A percentile compares a stretch with the other conserved stretches of the same genome.
phyloP scores from a whole-genome alignment of 345 rosid genomes.

The Cardiospermum halicacabum region DNA sequence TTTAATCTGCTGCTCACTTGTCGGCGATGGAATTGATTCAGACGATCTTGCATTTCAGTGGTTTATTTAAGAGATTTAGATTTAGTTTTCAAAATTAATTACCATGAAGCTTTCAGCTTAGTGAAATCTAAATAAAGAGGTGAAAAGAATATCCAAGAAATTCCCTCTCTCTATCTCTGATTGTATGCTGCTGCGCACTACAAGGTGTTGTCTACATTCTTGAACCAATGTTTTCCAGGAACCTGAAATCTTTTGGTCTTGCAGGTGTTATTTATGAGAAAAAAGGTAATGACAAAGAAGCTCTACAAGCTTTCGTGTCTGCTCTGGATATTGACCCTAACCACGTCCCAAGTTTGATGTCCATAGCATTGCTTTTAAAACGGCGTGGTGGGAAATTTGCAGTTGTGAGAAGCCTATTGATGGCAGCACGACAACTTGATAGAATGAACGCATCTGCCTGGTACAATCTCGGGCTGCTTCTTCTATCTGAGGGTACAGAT shows the following conservation, averaged over 20 bases:
- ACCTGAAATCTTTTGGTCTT: neutral
- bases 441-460: slow-evolving; percentile 62
- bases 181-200: neutral
- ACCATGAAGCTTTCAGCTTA: neutral
- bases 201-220: neutral
- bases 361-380: slow-evolving; percentile 50
- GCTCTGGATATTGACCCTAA: slow-evolving; percentile 58
- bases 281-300: slow-evolving; percentile 55
- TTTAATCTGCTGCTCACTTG: neutral
- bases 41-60: neutral
- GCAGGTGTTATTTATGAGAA: slow-evolving; percentile 51
- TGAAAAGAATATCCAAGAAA: too few species aligned
- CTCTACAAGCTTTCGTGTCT: slow-evolving; percentile 40
- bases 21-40: neutral
- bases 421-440: slow-evolving; percentile 60
- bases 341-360: slow-evolving; percentile 63
- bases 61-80: neutral
- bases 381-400: slow-evolving; percentile 35
- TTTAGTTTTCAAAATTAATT: neutral
- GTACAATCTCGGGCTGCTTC: slow-evolving; percentile 67
- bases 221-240: neutral
- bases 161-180: neutral
- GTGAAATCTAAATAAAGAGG: neutral
- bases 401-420: slow-evolving; percentile 53
- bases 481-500: slow-evolving; percentile 37